Conservation (phyloP, 1,284 basidiomycete species). For the Cutaneotrichosporon spelunceum region DNA sequence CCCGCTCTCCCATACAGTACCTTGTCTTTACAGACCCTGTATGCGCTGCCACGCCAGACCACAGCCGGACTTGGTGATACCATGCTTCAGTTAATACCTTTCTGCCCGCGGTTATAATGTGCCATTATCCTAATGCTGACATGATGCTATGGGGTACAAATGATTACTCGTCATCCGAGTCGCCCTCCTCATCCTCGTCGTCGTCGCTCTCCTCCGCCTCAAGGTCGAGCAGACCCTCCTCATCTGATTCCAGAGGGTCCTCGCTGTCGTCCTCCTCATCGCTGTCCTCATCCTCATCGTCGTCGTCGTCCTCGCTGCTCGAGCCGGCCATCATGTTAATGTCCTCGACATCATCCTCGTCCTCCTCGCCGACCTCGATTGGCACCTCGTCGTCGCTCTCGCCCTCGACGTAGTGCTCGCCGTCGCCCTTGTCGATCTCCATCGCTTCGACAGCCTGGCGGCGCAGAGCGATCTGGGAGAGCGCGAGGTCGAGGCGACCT, state of each 20-base stretch:
- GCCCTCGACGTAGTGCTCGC: conserved; percentile 51
- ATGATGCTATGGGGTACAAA: conserved; percentile 12
- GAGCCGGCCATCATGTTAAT: conserved; percentile 57
- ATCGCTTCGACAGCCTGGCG: conserved; percentile 39
- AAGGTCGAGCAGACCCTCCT: conserved; percentile 65
- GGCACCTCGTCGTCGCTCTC: conserved; percentile 55
- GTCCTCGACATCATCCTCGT: conserved; percentile 62
- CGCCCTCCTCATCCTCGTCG: conserved; percentile 62
- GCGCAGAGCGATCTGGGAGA: conserved; percentile 85
- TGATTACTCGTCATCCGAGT: conserved; percentile 46
- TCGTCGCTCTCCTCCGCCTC: conserved; percentile 57
- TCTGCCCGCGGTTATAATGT: not conserved
- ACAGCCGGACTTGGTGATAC: too few relatives aligned
- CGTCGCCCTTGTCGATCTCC: conserved; percentile 43
- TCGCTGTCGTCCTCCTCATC: conserved; percentile 58
- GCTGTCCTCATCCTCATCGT: conserved; percentile 37
- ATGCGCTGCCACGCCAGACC: too few relatives aligned
- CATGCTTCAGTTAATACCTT: not conserved
- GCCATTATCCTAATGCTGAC: conserved; percentile 10
- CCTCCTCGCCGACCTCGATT: conserved; percentile 64
- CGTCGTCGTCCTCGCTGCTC: conserved; percentile 51
- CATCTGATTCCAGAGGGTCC: conserved; percentile 53
- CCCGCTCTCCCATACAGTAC: too few relatives aligned
- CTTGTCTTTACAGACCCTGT: too few relatives aligned
- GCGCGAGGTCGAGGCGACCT: conserved; percentile 86